Percentiles rank a stretch among this genome's conserved stretches.
phyloP scores from a whole-genome alignment of 148 eudicot genomes.

The Rhododendron vialii region DNA sequence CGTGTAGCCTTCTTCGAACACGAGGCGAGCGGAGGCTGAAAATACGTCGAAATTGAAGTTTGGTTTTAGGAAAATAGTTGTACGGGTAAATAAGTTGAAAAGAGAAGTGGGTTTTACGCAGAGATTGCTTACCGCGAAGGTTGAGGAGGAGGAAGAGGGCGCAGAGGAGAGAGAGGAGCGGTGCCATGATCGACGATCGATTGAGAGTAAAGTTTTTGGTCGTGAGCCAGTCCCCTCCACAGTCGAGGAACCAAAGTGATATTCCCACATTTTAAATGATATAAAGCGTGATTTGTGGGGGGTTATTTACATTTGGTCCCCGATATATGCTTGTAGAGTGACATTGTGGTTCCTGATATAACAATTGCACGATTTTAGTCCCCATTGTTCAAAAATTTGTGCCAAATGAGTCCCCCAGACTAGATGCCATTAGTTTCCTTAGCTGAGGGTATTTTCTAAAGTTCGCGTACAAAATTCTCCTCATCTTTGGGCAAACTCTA shows the following conservation, averaged over 20 bases:
- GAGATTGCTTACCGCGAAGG: background rate
- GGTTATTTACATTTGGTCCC: background rate
- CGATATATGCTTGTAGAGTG: background rate
- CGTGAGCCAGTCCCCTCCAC: background rate
- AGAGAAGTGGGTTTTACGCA: background rate
- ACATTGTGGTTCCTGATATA: background rate
- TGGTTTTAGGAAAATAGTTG: background rate
- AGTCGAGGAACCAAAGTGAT: background rate
- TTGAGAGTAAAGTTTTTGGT: background rate
- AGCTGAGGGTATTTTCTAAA: no score
- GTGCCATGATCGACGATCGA: background rate
- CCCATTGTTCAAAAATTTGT: no score
- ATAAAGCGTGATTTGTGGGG: no score
- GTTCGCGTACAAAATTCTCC: no score
- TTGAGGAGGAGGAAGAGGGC: background rate
- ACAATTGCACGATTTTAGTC: background rate
- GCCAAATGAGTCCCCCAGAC: background rate
- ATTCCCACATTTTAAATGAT: background rate
- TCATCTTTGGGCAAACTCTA: no score
- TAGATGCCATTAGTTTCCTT: no score
- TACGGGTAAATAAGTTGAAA: background rate
- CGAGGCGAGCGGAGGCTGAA: slow-evolving; percentile 23
- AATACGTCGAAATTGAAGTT: background rate
- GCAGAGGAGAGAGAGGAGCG: background rate
- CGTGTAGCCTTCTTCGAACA: slow-evolving; percentile 68